Conservation (phyloP, 139 green algal genomes). For the Pycnococcus provasolii region DNA sequence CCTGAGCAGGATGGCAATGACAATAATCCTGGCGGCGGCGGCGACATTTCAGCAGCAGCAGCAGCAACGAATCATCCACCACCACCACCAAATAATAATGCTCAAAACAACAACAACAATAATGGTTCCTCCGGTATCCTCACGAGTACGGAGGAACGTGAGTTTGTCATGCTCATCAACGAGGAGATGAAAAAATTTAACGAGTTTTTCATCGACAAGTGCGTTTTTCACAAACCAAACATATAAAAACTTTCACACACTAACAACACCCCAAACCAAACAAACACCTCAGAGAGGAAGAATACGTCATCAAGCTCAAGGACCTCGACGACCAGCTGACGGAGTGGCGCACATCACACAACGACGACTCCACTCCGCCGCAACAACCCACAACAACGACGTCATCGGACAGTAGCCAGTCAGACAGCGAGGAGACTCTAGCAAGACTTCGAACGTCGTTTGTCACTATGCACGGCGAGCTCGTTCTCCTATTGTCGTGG, state of each 20-base stretch:
- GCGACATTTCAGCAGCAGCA: no score
- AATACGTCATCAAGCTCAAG: conserved; percentile 23
- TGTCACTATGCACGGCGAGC: conserved; percentile 29
- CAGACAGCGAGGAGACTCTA: neutral
- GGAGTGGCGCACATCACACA: neutral
- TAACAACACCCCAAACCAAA: no score
- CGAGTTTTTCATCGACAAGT: conserved; percentile 28
- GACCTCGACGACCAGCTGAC: neutral
- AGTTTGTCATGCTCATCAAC: conserved; percentile 4
- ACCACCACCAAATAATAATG: no score
- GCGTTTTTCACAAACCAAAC: no score
- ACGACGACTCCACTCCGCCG: neutral
- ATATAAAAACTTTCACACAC: no score
- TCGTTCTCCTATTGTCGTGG: conserved; percentile 32
- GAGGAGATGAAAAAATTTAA: conserved; percentile 29
- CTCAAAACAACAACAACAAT: no score
- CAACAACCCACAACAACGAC: conserved; percentile 1
- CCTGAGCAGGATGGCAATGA: no score
- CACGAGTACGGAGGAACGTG: neutral
- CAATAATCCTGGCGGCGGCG: no score
- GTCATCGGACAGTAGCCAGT: neutral
- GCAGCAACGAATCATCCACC: no score
- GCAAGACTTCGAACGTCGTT: neutral
- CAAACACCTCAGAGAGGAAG: conserved; percentile 17
- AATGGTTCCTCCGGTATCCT: no score